Percentiles rank a stretch among this genome's conserved stretches.
phyloP scores from a whole-genome alignment of 169 alveolate species.

The Eimeria maxima region DNA sequence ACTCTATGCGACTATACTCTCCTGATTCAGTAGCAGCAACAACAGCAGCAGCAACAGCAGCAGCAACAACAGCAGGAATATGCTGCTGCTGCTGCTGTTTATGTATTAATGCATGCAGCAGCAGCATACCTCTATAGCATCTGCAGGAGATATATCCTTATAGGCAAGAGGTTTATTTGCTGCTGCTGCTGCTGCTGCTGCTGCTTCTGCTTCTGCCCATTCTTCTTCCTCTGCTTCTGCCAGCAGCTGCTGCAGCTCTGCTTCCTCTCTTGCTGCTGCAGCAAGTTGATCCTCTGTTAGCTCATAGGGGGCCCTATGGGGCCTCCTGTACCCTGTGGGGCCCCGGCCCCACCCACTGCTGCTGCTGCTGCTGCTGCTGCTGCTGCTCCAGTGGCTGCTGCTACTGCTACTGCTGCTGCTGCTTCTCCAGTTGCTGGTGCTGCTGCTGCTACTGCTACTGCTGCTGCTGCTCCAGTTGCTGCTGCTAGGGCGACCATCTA shows the following conservation, averaged over 20 bases:
- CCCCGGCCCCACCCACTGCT: not conserved
- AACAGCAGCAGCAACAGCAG: conserved; percentile 21
- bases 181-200: conserved; percentile 56
- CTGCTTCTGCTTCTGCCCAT: conserved; percentile 32
- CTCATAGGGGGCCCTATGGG: not conserved
- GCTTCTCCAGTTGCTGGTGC: conserved; percentile 65
- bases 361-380: not conserved
- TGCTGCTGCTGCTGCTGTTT: too few relatives aligned
- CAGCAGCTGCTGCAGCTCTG: conserved; percentile 62
- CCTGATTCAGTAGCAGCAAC: not conserved
- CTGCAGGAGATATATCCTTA: not conserved
- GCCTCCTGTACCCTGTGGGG: not conserved
- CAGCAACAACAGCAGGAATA: conserved; percentile 36
- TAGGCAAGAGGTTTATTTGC: not conserved
- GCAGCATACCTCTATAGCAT: conserved; percentile 1
- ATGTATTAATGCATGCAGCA: too few relatives aligned
- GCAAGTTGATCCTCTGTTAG: not conserved
- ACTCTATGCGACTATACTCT: too few relatives aligned
- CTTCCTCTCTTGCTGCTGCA: conserved; percentile 66
- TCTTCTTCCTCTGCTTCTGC: conserved; percentile 56
- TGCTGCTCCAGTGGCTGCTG: not conserved
- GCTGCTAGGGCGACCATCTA: conserved; percentile 16
- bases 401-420: conserved; percentile 34
- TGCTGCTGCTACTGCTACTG: not conserved
- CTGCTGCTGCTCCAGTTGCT: conserved; percentile 45